Evolutionary conservation across 768 basidiomycete species (phyloP), one percentile per base, ranked within the genome.

Genomic region (Termitomyces bulborhizus): DNA sequence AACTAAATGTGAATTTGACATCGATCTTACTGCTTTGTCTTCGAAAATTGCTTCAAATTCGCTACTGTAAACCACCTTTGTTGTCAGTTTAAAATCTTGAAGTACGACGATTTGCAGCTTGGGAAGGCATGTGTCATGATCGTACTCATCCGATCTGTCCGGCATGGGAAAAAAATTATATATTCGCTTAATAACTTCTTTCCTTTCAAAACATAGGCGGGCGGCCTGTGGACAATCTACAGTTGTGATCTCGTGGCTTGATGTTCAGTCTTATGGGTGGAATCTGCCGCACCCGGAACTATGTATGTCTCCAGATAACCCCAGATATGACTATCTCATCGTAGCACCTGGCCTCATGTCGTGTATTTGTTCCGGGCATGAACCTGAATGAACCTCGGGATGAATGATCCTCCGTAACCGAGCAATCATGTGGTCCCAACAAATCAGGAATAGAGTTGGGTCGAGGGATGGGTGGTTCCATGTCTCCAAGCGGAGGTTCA

Each of bases 361-460:
- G 21, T 5, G 9, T 31, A 13, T 40, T 48, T 50, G 40, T 49
- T 41, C 24, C 32, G 24, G 48, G 15, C 39, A 40, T 21, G 7
- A 29, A 27, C 47, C 47, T 37, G 34, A 37, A 34, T 34, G 34
- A 32, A 32, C 12, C 34, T 34, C 41, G 44, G 29, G 26, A 32
- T 48, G 55, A 53, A 44, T 45, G 47, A 47, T 45, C 18, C 29
- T 44, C 53, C 46, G 50, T 46, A 57, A 50, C 4, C 27, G 32
- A 39, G 36, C 2, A 27, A 37, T 53, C 59, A 60, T 60, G 54
- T 57, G 59, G 41, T 45, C 24, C 21, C 41, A 16, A 40, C 41
- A 21, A 34, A 47, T 55, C 39, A 42, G 52, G 46, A 50, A 50
- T 54, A 39, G n/a, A 45, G 36, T 37, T n/a, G 36, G 18, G 51